A percentile compares a stretch with the other conserved stretches of the same genome.
Evolutionary conservation across 2,329 filamentous ascomycete genomes (phyloP).

Genomic region (Cucurbitaria berberidis): DNA sequence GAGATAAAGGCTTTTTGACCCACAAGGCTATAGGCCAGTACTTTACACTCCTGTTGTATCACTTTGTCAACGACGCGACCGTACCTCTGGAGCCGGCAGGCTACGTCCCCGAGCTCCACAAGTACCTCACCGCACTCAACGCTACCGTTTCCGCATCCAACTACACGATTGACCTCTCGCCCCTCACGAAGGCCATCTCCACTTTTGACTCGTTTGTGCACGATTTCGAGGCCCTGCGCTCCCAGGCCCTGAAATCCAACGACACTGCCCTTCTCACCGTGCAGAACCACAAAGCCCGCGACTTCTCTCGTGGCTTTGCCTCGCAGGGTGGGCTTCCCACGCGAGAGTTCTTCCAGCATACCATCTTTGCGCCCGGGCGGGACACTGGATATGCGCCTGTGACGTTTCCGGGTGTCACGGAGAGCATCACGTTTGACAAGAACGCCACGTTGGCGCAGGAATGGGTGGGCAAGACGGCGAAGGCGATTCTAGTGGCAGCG

Average conservation of each 20-base stretch:
- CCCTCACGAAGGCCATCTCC: slow-evolving; percentile 45
- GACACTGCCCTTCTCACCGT: slow-evolving; percentile 38
- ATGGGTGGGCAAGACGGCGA: slow-evolving; percentile 45
- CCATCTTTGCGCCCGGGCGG: slow-evolving; percentile 56
- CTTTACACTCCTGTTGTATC: slow-evolving; percentile 52
- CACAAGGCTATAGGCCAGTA: slow-evolving; percentile 59
- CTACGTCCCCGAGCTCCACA: slow-evolving; percentile 48
- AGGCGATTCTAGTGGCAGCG: slow-evolving; percentile 42
- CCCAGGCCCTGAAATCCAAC: slow-evolving; percentile 34
- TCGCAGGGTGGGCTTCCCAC: slow-evolving; percentile 54
- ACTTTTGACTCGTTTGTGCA: slow-evolving; percentile 41
- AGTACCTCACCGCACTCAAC: slow-evolving; percentile 46
- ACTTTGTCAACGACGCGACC: slow-evolving; percentile 48
- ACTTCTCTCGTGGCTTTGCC: slow-evolving; percentile 56
- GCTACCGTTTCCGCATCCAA: slow-evolving; percentile 35
- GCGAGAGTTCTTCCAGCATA: slow-evolving; percentile 55
- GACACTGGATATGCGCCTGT: slow-evolving; percentile 50
- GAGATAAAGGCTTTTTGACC: slow-evolving; percentile 58
- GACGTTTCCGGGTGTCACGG: slow-evolving; percentile 48
- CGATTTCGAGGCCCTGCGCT: slow-evolving; percentile 38
- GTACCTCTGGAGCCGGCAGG: slow-evolving; percentile 49
- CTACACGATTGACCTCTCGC: slow-evolving; percentile 38
- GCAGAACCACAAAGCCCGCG: slow-evolving; percentile 55
- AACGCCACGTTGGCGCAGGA: slow-evolving; percentile 40
- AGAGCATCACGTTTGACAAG: slow-evolving; percentile 43